Base-by-base conservation (phyloP, 2,329 filamentous ascomycete genomes). In the Xylariaceae sp. region DNA sequence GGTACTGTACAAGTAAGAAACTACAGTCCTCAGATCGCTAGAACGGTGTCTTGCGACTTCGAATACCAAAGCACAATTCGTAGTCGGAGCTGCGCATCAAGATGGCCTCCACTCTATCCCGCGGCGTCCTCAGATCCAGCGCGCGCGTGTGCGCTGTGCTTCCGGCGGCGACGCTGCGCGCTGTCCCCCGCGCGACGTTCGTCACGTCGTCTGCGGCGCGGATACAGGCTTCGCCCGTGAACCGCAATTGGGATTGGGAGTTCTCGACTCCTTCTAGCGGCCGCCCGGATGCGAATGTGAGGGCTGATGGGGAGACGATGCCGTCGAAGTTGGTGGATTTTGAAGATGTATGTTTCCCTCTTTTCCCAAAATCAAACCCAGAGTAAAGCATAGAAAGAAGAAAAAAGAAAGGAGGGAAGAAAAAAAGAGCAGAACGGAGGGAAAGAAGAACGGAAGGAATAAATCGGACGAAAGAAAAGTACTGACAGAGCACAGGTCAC, bases 311-410 rank as follows among this genome's bases (percentile, higher is more conserved):
- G 15, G 7, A 66, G n/a, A 45, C 65, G 15, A 63, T 62, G 47
- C 63, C 58, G 51, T 30, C 68, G 66, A 65, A 70, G 69, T 59
- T 73, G 67, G 67, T 68, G 23, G 9, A 30, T 4, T 73, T 72
- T 41, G 69, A 72, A 53, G 68, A 73, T 61, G 71, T 73, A 59
- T 11, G 68, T 64, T 2, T 2, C 23, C 3, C 15, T n/a, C n/a
- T n/a, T n/a, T n/a, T n/a, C n/a, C n/a, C n/a, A n/a, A n/a, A n/a
- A n/a, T n/a, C n/a, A n/a, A n/a, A n/a, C n/a, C n/a, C n/a, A n/a
- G n/a, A n/a, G n/a, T n/a, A n/a, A n/a, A n/a, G n/a, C n/a, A n/a
- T n/a, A n/a, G 1, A 49, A 49, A 49, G 18, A 49, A 13, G 5
- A 5, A 30, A 11, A n/a, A 30, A 30, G 8, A 30, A 9, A 13